These are phyloP conservation scores for Mortierella sp. DNA, from an alignment of 371 early-diverging fungal genomes.

Conservation along the genomic window DNA sequence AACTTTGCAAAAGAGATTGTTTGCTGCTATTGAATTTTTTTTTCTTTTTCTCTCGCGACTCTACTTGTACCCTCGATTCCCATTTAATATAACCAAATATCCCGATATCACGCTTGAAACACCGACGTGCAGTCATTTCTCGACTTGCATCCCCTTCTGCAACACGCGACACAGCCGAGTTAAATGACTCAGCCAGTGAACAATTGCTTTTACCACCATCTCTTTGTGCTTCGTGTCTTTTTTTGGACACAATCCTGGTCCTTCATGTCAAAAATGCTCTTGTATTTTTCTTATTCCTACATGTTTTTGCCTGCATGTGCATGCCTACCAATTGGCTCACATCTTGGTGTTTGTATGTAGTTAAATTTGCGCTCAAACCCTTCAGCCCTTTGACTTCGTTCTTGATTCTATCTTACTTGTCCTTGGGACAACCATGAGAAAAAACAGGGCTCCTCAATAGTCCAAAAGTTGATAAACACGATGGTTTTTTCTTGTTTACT, in stretches of 20 bases:
- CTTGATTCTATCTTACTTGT: background rate
- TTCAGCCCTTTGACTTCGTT: background rate
- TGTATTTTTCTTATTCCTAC: background rate
- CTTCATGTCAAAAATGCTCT: background rate
- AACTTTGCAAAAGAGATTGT: conserved; percentile 10
- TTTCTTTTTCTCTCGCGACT: background rate
- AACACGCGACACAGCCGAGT: background rate
- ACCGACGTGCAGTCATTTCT: conserved; percentile 13
- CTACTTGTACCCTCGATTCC: background rate
- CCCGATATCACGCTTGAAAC: conserved; percentile 7
- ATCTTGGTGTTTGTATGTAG: background rate
- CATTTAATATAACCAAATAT: background rate
- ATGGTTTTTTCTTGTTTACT: background rate
- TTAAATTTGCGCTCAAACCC: conserved; percentile 11
- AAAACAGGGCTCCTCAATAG: background rate
- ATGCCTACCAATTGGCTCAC: conserved; percentile 15
- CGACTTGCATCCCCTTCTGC: background rate
- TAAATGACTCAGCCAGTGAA: background rate
- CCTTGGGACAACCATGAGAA: background rate
- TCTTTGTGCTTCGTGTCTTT: conserved; percentile 26
- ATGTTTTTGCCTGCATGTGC: background rate
- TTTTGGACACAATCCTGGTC: conserved; percentile 33
- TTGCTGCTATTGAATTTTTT: background rate
- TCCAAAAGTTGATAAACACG: background rate
- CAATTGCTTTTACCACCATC: background rate